A percentile compares a stretch with the other conserved stretches of the same genome.
Conservation (phyloP, 1,284 basidiomycete species). For the Takashimella tepidaria region DNA sequence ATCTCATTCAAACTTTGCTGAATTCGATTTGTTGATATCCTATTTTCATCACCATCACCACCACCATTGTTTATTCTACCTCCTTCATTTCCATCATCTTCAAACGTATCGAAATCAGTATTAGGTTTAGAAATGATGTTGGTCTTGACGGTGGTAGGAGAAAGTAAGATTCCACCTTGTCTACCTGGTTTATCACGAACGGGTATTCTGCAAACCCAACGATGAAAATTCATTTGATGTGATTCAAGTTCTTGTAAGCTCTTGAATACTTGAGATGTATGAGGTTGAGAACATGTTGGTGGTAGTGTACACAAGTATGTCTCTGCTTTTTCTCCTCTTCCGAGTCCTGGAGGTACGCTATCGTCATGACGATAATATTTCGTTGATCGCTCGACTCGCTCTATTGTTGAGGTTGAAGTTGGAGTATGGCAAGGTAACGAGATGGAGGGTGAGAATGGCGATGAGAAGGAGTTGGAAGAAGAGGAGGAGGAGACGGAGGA, state of each 20-base stretch:
- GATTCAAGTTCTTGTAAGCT: constrained; percentile 64
- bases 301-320: constrained; percentile 68
- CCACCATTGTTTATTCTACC: constrained; percentile 3
- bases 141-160: constrained; percentile 1
- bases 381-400: too few relatives aligned
- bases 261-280: constrained; percentile 57
- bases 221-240: constrained; percentile 76
- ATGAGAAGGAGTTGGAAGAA: constrained; percentile 1
- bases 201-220: constrained; percentile 62
- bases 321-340: too few relatives aligned
- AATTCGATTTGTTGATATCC: too few relatives aligned
- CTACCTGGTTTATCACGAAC: constrained; percentile 24
- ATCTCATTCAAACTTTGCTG: too few relatives aligned
- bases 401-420: neutral
- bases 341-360: too few relatives aligned
- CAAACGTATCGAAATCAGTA: too few relatives aligned
- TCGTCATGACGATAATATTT: too few relatives aligned
- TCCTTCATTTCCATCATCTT: neutral
- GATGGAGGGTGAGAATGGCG: neutral
- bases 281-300: constrained; percentile 68
- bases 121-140: too few relatives aligned
- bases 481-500: constrained; percentile 8
- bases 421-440: neutral
- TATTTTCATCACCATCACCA: too few relatives aligned
- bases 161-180: constrained; percentile 33